phyloP scores from a whole-genome alignment of 208 protist genomes.

The Crithidia sp. region DNA sequence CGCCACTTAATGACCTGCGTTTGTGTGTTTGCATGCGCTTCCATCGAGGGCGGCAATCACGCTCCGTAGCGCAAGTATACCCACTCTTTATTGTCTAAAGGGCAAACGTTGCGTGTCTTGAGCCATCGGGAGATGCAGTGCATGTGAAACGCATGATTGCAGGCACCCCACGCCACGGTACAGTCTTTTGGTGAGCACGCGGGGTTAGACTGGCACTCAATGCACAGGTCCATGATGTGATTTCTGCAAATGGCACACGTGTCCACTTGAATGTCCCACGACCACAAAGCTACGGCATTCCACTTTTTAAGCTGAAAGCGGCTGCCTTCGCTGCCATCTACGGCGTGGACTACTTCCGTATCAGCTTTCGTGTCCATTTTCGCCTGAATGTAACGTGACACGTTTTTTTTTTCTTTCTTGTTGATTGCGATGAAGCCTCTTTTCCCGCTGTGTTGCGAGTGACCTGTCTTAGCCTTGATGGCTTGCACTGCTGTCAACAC shows the following conservation, averaged over 20 bases:
- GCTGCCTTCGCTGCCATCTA: constrained; percentile 32
- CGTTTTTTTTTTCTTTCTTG: no score
- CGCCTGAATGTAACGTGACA: no score
- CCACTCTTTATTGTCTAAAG: constrained; percentile 97
- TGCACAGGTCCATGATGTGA: constrained; percentile 99
- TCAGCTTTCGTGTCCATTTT: constrained; percentile 30
- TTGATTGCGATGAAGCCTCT: no score
- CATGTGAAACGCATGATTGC: constrained; percentile 99
- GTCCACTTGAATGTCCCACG: constrained; percentile 98
- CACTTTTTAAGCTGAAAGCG: constrained; percentile 96
- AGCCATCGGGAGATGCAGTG: constrained; percentile 99
- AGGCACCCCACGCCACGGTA: constrained; percentile 98
- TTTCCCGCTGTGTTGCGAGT: no score
- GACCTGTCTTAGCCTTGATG: no score
- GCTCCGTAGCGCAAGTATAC: constrained; percentile 97
- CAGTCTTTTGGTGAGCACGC: constrained; percentile 92
- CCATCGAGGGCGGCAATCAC: constrained; percentile 24
- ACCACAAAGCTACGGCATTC: constrained; percentile 98
- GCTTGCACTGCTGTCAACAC: no score
- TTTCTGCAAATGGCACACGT: constrained; percentile 99
- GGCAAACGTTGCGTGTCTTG: constrained; percentile 98
- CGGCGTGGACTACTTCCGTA: background rate
- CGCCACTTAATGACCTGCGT: no score
- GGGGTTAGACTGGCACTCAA: constrained; percentile 98
- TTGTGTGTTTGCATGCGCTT: background rate